These are phyloP conservation scores for Boletus rubroflammeus DNA, from an alignment of 768 basidiomycete species.

Conservation along the genomic window DNA sequence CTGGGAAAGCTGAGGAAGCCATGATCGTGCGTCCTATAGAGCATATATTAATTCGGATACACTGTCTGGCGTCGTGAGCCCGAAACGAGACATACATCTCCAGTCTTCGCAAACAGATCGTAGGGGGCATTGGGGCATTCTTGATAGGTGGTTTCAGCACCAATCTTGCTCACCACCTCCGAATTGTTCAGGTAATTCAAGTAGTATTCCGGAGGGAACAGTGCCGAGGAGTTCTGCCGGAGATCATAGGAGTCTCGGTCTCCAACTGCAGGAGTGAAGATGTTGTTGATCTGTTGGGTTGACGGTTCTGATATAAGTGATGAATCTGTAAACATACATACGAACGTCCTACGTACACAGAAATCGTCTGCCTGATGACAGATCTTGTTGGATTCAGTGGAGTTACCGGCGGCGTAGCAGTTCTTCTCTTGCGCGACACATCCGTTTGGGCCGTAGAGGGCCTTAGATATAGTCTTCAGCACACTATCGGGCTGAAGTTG, in stretches of 20 bases:
- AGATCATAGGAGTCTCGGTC: constrained; percentile 54
- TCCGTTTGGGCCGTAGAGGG: constrained; percentile 47
- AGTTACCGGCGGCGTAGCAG: constrained; percentile 54
- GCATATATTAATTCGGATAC: background rate
- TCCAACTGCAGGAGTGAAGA: constrained; percentile 50
- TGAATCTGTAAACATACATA: background rate
- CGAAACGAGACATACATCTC: constrained; percentile 45
- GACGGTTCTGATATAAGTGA: background rate
- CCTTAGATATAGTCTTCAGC: constrained; percentile 43
- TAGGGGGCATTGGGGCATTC: constrained; percentile 48
- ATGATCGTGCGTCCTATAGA: constrained; percentile 34
- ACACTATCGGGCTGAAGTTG: constrained; percentile 49
- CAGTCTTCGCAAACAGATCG: constrained; percentile 44
- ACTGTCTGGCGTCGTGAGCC: background rate
- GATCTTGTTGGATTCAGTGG: constrained; percentile 43
- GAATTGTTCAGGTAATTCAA: constrained; percentile 41
- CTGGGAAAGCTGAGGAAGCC: constrained; percentile 35
- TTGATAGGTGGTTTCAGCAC: constrained; percentile 46
- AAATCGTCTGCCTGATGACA: constrained; percentile 51
- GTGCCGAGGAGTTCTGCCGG: constrained; percentile 48
- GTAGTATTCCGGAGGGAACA: constrained; percentile 59
- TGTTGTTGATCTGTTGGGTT: constrained; percentile 37
- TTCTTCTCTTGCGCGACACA: constrained; percentile 53
- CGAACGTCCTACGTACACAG: constrained; percentile 43
- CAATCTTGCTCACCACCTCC: constrained; percentile 42